Base-by-base conservation (phyloP, 2,329 filamentous ascomycete species). In the Cladosporium sp. region DNA sequence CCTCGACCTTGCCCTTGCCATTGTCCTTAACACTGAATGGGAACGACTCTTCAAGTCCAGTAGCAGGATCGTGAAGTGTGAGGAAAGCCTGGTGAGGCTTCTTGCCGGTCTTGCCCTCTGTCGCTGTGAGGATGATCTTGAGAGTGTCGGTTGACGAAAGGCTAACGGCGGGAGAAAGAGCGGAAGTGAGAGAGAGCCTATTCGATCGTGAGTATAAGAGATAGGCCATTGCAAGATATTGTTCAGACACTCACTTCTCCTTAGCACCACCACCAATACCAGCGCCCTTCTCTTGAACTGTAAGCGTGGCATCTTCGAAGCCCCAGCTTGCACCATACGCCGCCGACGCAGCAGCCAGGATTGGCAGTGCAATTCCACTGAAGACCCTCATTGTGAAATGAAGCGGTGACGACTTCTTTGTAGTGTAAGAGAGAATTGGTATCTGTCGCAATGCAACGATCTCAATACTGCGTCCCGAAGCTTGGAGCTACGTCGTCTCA, bases 61-160 rank as follows among this genome's bases (percentile, higher is more conserved):
- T 87, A 12, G 81, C 78, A 11, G 82, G 78, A 67, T 97, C 92
- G 67, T 84, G 87, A 59, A 99, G 76, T 15, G 94, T 82, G 56
- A 99, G 81, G 79, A 97, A 97, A 5, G 92, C 92, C 76, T 99
- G 94, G 76, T 99, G 94, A 67, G 94, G 91, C 65, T 89, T 86
- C 81, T 92, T 93, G 49, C 84, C 82, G 67, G 86, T 87, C 75
- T 86, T 86, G 71, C 84, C 87, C 70, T 96, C 90, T 72, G 88
- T 88, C 8, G 90, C 83, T 36, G 91, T 96, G 68, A 99, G 78
- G 65, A 86, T 76, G 65, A 99, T 78, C 79, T 94, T 96, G 70
- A 97, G 80, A 42, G 86, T 85, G 71, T 95, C 92, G 56, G 83
- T 74, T 56, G 81, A 75, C 62, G 85, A 84, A 62, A 97, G 79